These are phyloP conservation scores for Rhodomyrtus tomentosa DNA, from an alignment of 345 rosid genomes.

Conservation along the genomic window DNA sequence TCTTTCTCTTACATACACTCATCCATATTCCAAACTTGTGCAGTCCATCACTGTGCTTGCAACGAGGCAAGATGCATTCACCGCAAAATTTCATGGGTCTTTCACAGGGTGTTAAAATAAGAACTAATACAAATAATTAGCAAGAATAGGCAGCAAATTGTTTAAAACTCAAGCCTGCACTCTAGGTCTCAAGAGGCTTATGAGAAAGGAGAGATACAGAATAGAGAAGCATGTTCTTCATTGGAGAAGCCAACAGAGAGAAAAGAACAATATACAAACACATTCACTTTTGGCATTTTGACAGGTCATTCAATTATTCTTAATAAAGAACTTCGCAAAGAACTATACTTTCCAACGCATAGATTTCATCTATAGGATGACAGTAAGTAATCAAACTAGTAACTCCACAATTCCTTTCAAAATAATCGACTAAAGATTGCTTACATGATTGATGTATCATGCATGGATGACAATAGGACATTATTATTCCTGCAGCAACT, in stretches of 20 bases:
- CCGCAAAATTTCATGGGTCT: not conserved
- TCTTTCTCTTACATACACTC: not conserved
- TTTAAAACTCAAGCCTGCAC: not conserved
- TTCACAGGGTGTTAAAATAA: not conserved
- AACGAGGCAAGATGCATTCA: not conserved
- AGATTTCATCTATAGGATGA: not conserved
- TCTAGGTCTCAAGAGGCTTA: not conserved
- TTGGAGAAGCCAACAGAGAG: not conserved
- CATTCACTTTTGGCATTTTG: not conserved
- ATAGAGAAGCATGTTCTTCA: not conserved
- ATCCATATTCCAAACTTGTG: not conserved
- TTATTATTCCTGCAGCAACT: constrained; percentile 52
- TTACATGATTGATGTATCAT: constrained; percentile 86
- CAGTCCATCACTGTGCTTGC: not conserved
- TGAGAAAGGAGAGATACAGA: not conserved
- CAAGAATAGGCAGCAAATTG: not conserved
- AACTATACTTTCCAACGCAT: not conserved
- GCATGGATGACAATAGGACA: constrained; percentile 51
- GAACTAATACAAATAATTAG: not conserved
- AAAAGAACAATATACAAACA: not conserved
- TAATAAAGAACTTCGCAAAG: not conserved
- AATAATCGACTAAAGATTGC: constrained; percentile 5
- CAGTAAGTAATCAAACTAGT: not conserved
- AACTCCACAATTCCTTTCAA: not conserved
- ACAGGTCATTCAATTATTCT: not conserved